Evolutionary conservation across 768 basidiomycete species (phyloP).

Genomic region (Leucosporidium yakuticum): DNA sequence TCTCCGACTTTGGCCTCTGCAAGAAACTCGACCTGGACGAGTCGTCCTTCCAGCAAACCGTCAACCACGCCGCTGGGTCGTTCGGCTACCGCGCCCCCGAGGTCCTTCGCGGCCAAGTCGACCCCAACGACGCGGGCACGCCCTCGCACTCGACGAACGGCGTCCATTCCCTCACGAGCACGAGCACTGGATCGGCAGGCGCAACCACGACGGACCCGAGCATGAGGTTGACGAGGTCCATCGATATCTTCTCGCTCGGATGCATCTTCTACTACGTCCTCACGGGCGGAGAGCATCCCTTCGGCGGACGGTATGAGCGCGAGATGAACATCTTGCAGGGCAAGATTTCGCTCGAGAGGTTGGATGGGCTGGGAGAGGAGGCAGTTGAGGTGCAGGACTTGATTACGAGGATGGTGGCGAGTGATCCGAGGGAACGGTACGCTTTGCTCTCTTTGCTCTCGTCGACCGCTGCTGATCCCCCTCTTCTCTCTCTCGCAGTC

Average conservation of each 20-base stretch:
- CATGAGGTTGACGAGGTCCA: conserved; percentile 80
- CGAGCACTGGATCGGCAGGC: conserved; percentile 53
- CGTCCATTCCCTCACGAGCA: conserved; percentile 55
- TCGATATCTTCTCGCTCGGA: conserved; percentile 93
- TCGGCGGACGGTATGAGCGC: conserved; percentile 83
- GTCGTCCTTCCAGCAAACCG: conserved; percentile 89
- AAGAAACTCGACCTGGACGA: conserved; percentile 93
- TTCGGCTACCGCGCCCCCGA: conserved; percentile 98
- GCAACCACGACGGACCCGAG: conserved; percentile 47
- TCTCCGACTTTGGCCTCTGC: conserved; percentile 95
- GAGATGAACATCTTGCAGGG: conserved; percentile 90
- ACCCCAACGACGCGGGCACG: conserved; percentile 56
- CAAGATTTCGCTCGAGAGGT: conserved; percentile 59
- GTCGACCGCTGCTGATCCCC: background rate
- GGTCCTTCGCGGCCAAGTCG: conserved; percentile 87
- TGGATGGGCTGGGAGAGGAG: conserved; percentile 84
- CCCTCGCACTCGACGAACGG: conserved; percentile 3
- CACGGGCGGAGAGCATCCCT: conserved; percentile 86
- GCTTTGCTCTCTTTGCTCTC: conserved; percentile 34
- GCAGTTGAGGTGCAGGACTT: conserved; percentile 83
- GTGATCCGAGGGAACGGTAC: conserved; percentile 68
- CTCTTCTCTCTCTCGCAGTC: conserved; percentile 47
- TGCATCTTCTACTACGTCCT: conserved; percentile 82
- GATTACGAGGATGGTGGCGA: conserved; percentile 69
- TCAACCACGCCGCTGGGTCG: conserved; percentile 84